These are phyloP conservation scores for Cladosporium sp. DNA, from an alignment of 2,329 filamentous ascomycete species.

Conservation along the genomic window DNA sequence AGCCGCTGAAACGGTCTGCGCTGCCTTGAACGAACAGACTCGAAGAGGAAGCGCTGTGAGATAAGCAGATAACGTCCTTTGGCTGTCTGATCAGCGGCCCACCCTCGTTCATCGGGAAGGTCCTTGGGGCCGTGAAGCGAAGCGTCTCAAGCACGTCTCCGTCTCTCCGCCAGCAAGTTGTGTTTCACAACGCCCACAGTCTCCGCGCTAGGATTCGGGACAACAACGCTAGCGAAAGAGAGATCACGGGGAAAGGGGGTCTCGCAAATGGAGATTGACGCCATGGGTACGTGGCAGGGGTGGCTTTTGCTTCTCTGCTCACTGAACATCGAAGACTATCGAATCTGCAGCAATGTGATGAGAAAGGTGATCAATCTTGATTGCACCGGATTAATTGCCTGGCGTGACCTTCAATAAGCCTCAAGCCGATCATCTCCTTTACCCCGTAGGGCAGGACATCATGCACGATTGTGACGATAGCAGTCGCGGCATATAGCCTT, in stretches of 20 bases:
- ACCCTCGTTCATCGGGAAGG: too few species aligned
- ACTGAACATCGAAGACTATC: too few species aligned
- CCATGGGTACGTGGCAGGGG: background rate
- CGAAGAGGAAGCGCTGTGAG: too few species aligned
- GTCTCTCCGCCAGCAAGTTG: background rate
- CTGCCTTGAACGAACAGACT: too few species aligned
- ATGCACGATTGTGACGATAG: background rate
- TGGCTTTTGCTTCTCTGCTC: background rate
- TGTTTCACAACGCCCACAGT: background rate
- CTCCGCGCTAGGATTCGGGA: background rate
- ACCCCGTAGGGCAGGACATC: background rate
- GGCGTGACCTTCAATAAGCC: background rate
- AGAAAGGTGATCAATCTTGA: background rate
- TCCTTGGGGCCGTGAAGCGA: background rate
- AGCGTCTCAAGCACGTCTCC: too few species aligned
- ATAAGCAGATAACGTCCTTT: too few species aligned
- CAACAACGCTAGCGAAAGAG: background rate
- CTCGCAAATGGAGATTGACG: slow-evolving; percentile 3
- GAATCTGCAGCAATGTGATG: too few species aligned
- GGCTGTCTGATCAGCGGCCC: too few species aligned
- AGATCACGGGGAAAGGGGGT: slow-evolving; percentile 7
- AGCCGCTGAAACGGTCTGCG: too few species aligned
- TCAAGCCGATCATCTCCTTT: background rate
- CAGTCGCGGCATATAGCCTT: background rate
- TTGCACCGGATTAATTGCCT: background rate